Conservation (phyloP, 2,329 filamentous ascomycete species). For the Raffaelea ambrosiae region DNA sequence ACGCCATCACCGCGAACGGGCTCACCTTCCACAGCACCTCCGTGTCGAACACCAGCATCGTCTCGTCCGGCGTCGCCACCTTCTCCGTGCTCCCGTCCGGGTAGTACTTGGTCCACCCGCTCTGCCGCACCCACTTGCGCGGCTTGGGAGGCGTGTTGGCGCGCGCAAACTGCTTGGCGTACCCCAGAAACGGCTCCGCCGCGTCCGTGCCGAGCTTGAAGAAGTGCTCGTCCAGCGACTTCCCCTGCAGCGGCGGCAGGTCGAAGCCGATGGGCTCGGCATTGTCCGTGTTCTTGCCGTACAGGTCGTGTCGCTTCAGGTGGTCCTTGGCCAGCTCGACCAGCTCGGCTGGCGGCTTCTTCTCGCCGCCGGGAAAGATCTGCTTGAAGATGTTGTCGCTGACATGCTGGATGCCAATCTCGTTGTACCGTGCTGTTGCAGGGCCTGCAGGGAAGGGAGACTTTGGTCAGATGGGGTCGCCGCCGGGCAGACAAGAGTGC, state of each 20-base stretch:
- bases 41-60: constrained; percentile 85
- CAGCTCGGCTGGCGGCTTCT: constrained; percentile 59
- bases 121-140: constrained; percentile 64
- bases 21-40: constrained; percentile 95
- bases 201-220: constrained; percentile 77
- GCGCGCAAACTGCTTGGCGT: constrained; percentile 66
- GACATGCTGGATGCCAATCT: constrained; percentile 90
- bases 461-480: constrained; percentile 12
- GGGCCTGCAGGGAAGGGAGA: constrained; percentile 27
- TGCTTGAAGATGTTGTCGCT: constrained; percentile 76
- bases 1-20: constrained; percentile 93
- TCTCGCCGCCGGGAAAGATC: constrained; percentile 57
- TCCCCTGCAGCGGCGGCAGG: constrained; percentile 68
- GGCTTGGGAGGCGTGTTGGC: constrained; percentile 51
- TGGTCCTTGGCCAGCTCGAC: constrained; percentile 76
- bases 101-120: constrained; percentile 93
- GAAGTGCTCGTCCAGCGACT: constrained; percentile 89
- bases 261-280: constrained; percentile 74
- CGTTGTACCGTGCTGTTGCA: constrained; percentile 67
- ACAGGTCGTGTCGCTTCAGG: constrained; percentile 72
- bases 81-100: constrained; percentile 60
- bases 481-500: no score
- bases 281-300: constrained; percentile 82
- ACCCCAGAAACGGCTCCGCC: constrained; percentile 71
- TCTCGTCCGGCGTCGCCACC: constrained; percentile 69